Percentiles rank a stretch among this genome's conserved stretches.
Conservation (phyloP, 2,329 filamentous ascomycete genomes). For the Fusarium anguioides region DNA sequence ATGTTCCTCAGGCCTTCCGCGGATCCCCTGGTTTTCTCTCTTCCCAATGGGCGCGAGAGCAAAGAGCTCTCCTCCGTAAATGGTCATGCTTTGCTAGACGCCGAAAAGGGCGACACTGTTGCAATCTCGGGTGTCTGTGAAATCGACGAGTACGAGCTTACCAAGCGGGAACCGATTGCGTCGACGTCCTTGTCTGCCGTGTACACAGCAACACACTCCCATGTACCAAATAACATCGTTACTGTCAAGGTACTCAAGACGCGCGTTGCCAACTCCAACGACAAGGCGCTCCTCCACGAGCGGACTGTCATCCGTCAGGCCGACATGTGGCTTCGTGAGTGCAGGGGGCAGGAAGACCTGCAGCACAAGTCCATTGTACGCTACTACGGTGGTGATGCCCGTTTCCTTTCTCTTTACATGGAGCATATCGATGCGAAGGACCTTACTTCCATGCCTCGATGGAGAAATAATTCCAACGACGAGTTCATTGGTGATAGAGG, state of each 20-base stretch:
- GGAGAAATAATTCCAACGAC: slow-evolving; percentile 61
- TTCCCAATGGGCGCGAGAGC: slow-evolving; percentile 59
- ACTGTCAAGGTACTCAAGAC: slow-evolving; percentile 72
- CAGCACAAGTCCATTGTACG: slow-evolving; percentile 68
- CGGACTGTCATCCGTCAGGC: slow-evolving; percentile 68
- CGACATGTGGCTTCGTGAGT: slow-evolving; percentile 69
- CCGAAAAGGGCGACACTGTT: slow-evolving; percentile 61
- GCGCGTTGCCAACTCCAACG: slow-evolving; percentile 52
- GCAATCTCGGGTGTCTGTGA: slow-evolving; percentile 62
- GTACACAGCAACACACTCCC: slow-evolving; percentile 65
- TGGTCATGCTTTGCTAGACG: slow-evolving; percentile 63
- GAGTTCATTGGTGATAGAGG: slow-evolving; percentile 61
- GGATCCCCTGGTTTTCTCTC: slow-evolving; percentile 63
- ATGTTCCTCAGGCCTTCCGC: slow-evolving; percentile 64
- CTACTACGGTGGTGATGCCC: slow-evolving; percentile 68
- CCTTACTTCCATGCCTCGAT: slow-evolving; percentile 60
- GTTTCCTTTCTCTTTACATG: slow-evolving; percentile 70
- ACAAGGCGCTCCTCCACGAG: slow-evolving; percentile 62
- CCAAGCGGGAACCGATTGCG: slow-evolving; percentile 67
- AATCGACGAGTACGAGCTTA: slow-evolving; percentile 65
- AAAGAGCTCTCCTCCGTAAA: slow-evolving; percentile 60
- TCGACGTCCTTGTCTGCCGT: slow-evolving; percentile 66
- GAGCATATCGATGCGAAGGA: slow-evolving; percentile 69
- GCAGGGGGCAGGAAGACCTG: slow-evolving; percentile 65
- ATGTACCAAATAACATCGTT: slow-evolving; percentile 64